These are phyloP conservation scores for Verbascum thapsus DNA, from an alignment of 257 asterid genomes.

Conservation along the genomic window DNA sequence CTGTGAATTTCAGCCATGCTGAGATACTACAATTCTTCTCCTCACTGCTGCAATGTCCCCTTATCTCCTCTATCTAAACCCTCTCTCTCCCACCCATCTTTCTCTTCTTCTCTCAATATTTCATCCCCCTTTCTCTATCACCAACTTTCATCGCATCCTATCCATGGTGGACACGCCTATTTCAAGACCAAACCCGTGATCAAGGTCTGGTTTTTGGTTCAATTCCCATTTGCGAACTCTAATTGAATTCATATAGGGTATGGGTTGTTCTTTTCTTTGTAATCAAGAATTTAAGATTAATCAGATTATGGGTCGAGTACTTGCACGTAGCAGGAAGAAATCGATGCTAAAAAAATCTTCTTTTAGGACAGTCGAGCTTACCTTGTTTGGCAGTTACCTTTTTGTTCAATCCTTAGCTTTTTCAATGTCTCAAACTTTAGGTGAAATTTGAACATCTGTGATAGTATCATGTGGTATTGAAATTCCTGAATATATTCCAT, in stretches of 20 bases:
- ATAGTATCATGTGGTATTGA: too few species aligned
- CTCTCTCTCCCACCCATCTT: constrained; percentile 25
- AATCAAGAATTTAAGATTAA: constrained; percentile 2
- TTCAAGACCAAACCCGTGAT: constrained; percentile 27
- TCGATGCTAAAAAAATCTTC: not conserved
- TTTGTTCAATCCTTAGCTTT: constrained; percentile 8
- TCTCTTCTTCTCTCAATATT: constrained; percentile 29
- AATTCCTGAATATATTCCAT: too few species aligned
- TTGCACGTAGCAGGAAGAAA: not conserved
- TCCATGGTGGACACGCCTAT: constrained; percentile 21
- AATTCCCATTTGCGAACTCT: not conserved
- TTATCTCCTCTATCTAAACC: constrained; percentile 26
- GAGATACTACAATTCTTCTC: constrained; percentile 29
- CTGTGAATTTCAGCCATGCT: constrained; percentile 43
- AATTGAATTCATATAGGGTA: not conserved
- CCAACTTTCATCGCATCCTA: constrained; percentile 34
- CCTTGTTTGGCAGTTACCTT: not conserved
- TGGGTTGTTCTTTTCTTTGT: constrained; percentile 10
- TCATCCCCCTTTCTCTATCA: constrained; percentile 33
- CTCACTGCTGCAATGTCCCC: constrained; percentile 35
- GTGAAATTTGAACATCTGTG: not conserved
- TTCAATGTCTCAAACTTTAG: constrained; percentile 23
- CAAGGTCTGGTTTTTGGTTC: constrained; percentile 33
- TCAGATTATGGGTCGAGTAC: constrained; percentile 13
- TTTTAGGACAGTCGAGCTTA: not conserved